phyloP scores from a whole-genome alignment of 306 rosid species.

The Casuarina glauca region DNA sequence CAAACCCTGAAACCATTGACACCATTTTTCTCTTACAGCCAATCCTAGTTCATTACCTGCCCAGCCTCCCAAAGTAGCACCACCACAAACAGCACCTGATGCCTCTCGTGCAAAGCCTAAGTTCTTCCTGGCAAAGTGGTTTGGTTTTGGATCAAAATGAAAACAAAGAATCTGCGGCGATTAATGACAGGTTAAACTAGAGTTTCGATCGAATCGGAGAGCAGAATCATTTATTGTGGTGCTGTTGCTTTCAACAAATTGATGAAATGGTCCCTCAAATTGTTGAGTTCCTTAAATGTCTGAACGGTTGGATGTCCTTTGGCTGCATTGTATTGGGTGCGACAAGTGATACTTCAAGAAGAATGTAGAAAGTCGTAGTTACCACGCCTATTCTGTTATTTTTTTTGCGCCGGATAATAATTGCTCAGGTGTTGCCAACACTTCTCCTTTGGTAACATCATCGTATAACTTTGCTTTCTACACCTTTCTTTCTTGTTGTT shows the following conservation, averaged over 20 bases:
- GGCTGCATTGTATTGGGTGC: neutral
- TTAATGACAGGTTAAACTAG: slow-evolving; percentile 21
- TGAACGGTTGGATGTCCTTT: neutral
- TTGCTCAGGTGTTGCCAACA: slow-evolving; percentile 21
- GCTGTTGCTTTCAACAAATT: slow-evolving; percentile 20
- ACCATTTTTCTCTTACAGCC: slow-evolving; percentile 43
- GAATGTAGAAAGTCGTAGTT: slow-evolving; percentile 10
- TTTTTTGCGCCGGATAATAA: slow-evolving; percentile 16
- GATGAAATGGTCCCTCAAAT: neutral
- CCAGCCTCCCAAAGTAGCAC: slow-evolving; percentile 42
- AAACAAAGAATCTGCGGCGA: neutral
- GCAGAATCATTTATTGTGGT: slow-evolving; percentile 5
- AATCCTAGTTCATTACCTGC: slow-evolving; percentile 42
- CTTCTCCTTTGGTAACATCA: slow-evolving; percentile 14
- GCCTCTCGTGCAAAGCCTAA: slow-evolving; percentile 57
- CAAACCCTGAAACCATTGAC: slow-evolving; percentile 30
- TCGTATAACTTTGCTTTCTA: slow-evolving; percentile 10
- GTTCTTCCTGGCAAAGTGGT: slow-evolving; percentile 78
- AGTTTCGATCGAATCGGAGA: neutral
- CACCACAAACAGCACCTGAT: slow-evolving; percentile 38
- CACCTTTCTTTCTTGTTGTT: slow-evolving; percentile 22
- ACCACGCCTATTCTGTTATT: slow-evolving; percentile 16
- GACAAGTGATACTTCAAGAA: slow-evolving; percentile 4
- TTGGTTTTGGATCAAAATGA: slow-evolving; percentile 84
- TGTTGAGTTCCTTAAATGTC: neutral